These are phyloP conservation scores for Raffaelea albimanens DNA, from an alignment of 2,329 filamentous ascomycete genomes.

Conservation along the genomic window DNA sequence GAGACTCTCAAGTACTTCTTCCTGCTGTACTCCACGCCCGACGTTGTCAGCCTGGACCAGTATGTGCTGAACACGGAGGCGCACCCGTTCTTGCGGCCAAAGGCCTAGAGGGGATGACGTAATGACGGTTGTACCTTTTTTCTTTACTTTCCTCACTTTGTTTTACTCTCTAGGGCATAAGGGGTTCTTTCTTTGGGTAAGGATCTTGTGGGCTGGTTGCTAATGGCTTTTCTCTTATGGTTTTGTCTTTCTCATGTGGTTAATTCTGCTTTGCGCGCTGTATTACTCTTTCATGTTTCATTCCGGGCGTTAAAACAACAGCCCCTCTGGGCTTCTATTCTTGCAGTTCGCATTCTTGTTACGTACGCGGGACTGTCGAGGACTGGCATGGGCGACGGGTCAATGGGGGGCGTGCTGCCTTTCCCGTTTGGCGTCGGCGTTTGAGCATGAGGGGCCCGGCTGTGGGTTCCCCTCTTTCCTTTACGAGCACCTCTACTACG, in stretches of 20 bases:
- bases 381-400: too few relatives aligned
- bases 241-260: background rate
- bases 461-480: too few relatives aligned
- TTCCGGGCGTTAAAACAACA: too few relatives aligned
- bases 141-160: background rate
- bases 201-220: too few relatives aligned
- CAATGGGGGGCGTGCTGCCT: too few relatives aligned
- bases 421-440: too few relatives aligned
- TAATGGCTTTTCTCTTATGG: background rate
- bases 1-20: slow-evolving; percentile 76
- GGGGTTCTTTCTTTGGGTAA: too few relatives aligned
- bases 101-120: background rate
- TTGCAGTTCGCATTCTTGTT: too few relatives aligned
- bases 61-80: slow-evolving; percentile 57
- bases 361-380: too few relatives aligned
- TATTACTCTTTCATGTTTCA: background rate
- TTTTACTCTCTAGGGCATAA: background rate
- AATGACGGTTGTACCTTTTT: background rate
- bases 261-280: background rate
- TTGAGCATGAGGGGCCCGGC: too few relatives aligned
- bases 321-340: too few relatives aligned
- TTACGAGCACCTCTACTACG: too few relatives aligned
- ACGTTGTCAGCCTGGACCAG: slow-evolving; percentile 57
- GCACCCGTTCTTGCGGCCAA: slow-evolving; percentile 27
- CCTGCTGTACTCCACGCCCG: slow-evolving; percentile 57